phyloP scores from a whole-genome alignment of 305 asterid species.

The Fraxinus latifolia region DNA sequence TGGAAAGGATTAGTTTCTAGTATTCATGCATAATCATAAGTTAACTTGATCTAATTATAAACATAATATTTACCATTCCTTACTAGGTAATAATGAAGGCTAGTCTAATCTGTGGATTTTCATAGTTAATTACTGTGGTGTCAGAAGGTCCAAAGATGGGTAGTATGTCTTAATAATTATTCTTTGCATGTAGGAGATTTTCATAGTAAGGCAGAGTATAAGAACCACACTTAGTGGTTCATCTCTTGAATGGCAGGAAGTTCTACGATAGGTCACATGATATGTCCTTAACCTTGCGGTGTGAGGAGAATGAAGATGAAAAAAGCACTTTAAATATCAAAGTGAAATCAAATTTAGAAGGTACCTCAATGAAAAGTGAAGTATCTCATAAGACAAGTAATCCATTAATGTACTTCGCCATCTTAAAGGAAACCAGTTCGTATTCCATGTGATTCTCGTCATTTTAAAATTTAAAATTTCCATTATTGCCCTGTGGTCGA shows the following conservation, averaged over 20 bases:
- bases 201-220: background rate
- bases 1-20: slow-evolving; percentile 1
- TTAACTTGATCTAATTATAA: background rate
- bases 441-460: background rate
- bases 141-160: background rate
- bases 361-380: background rate
- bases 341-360: background rate
- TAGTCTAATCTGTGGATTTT: background rate
- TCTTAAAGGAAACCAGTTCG: background rate
- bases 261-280: background rate
- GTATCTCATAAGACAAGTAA: background rate
- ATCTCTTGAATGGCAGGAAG: background rate
- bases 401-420: background rate
- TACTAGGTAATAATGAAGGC: background rate
- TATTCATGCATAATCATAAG: background rate
- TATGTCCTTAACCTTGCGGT: background rate
- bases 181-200: background rate
- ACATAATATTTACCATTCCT: background rate
- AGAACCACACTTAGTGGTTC: background rate
- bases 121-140: background rate
- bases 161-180: background rate
- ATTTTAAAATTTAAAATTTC: background rate
- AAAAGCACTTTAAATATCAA: background rate
- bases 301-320: background rate
- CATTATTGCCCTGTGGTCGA: background rate